phyloP scores from a whole-genome alignment of 768 basidiomycete species.

The Panaeolus papilionaceus region DNA sequence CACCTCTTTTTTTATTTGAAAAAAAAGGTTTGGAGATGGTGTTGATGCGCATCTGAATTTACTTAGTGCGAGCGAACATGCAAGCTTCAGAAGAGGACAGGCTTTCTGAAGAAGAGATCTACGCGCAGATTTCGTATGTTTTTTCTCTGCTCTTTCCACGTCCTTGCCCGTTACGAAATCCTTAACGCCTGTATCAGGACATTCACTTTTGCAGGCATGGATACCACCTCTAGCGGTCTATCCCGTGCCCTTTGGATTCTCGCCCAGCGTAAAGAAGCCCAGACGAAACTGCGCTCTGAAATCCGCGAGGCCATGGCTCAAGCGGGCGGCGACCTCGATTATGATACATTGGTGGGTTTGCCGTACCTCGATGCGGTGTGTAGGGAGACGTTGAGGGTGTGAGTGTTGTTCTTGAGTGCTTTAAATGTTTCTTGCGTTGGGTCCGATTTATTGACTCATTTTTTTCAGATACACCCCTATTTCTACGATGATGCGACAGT shows the following conservation, averaged over 20 bases:
- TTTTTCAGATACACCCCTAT: neutral
- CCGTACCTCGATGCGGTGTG: conserved; percentile 42
- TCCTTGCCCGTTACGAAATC: neutral
- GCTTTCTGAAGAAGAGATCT: conserved; percentile 28
- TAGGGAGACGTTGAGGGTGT: conserved; percentile 38
- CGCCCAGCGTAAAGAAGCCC: conserved; percentile 34
- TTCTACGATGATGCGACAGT: conserved; percentile 4
- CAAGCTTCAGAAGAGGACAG: conserved; percentile 27
- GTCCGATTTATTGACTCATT: neutral
- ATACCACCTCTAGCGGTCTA: conserved; percentile 35
- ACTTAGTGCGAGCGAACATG: conserved; percentile 12
- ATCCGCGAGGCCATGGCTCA: conserved; percentile 28
- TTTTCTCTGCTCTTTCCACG: neutral
- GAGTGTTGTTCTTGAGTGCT: neutral
- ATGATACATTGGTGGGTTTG: conserved; percentile 36
- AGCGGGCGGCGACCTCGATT: conserved; percentile 31
- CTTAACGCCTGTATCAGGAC: conserved; percentile 22
- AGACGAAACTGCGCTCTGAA: conserved; percentile 35
- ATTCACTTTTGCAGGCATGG: conserved; percentile 35
- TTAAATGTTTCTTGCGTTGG: too few species aligned
- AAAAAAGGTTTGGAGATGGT: too few species aligned
- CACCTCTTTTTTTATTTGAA: neutral
- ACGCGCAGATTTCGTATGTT: conserved; percentile 10
- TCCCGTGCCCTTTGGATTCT: conserved; percentile 33
- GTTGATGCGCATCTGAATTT: too few species aligned